These are phyloP conservation scores for Pezicula rhizophila DNA, from an alignment of 2,329 filamentous ascomycete species.

Conservation along the genomic window DNA sequence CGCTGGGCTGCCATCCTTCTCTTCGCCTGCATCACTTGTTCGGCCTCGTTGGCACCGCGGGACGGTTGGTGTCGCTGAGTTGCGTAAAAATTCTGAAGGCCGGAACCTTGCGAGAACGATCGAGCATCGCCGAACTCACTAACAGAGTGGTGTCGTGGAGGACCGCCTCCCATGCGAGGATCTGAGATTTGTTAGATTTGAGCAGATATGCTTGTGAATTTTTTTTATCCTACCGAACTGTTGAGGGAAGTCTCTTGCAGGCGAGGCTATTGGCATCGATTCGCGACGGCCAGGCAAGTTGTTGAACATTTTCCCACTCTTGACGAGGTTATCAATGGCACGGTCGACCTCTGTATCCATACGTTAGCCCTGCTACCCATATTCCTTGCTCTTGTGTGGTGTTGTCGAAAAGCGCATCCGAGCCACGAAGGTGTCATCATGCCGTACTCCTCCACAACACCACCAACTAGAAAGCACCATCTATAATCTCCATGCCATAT, in stretches of 20 bases:
- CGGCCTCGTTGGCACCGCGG: conserved; percentile 80
- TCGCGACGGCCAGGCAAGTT: conserved; percentile 70
- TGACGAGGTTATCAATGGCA: conserved; percentile 89
- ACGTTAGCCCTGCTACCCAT: conserved; percentile 10
- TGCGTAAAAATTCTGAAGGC: conserved; percentile 91
- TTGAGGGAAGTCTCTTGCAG: conserved; percentile 48
- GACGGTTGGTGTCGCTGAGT: conserved; percentile 85
- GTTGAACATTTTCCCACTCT: conserved; percentile 91
- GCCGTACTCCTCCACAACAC: conserved; percentile 6
- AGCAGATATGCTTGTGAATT: conserved; percentile 10
- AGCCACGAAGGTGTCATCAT: conserved; percentile 1
- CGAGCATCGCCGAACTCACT: conserved; percentile 73
- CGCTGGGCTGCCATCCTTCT: conserved; percentile 98
- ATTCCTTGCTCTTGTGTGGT: background rate
- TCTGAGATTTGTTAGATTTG: conserved; percentile 41
- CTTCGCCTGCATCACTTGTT: conserved; percentile 99
- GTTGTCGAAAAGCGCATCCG: background rate
- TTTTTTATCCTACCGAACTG: conserved; percentile 47
- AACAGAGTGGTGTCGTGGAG: conserved; percentile 75
- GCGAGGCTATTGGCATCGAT: conserved; percentile 60
- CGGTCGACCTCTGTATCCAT: conserved; percentile 76
- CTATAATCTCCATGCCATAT: background rate
- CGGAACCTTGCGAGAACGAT: conserved; percentile 61
- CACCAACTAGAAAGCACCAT: conserved; percentile 4
- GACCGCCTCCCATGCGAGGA: conserved; percentile 57